phyloP scores from a whole-genome alignment of 371 early-diverging fungal species.

The Choanephora cucurbitarum region DNA sequence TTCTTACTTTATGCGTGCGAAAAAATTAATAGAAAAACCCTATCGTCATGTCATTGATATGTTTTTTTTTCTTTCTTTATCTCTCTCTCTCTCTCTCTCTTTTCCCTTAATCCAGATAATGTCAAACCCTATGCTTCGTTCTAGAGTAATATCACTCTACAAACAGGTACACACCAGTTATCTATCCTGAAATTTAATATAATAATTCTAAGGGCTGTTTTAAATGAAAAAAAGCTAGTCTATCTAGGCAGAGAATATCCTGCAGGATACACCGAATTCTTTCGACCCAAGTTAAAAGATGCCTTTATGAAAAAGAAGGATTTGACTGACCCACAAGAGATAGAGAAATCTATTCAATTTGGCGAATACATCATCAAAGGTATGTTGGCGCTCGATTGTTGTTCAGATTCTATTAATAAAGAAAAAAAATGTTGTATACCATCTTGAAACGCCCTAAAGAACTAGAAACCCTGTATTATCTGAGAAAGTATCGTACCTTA shows the following conservation, averaged over 20 bases:
- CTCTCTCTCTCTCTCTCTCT: too few species aligned
- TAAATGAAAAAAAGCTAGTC: constrained; percentile 37
- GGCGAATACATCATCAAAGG: constrained; percentile 71
- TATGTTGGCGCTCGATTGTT: constrained; percentile 5
- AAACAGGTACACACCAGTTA: constrained; percentile 7
- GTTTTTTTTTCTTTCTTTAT: neutral
- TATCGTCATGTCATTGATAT: neutral
- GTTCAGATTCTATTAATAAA: too few species aligned
- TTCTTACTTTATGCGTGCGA: neutral
- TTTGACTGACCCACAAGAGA: constrained; percentile 54
- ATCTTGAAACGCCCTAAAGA: constrained; percentile 35
- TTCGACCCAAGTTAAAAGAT: constrained; percentile 58
- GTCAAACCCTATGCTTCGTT: constrained; percentile 5
- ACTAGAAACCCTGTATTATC: constrained; percentile 73
- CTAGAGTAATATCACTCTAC: constrained; percentile 18
- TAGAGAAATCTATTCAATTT: constrained; percentile 61
- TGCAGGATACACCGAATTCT: constrained; percentile 54
- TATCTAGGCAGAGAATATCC: constrained; percentile 69
- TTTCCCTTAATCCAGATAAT: neutral
- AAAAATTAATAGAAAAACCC: neutral
- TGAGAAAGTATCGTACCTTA: constrained; percentile 72
- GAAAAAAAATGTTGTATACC: neutral
- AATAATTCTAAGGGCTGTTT: neutral
- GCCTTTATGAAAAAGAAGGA: constrained; percentile 70
- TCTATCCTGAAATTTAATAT: neutral